Evolutionary conservation across 2,329 filamentous ascomycete genomes (phyloP), one percentile per base, ranked within the genome.

Genomic region (Myriosclerotinia duriaeana): DNA sequence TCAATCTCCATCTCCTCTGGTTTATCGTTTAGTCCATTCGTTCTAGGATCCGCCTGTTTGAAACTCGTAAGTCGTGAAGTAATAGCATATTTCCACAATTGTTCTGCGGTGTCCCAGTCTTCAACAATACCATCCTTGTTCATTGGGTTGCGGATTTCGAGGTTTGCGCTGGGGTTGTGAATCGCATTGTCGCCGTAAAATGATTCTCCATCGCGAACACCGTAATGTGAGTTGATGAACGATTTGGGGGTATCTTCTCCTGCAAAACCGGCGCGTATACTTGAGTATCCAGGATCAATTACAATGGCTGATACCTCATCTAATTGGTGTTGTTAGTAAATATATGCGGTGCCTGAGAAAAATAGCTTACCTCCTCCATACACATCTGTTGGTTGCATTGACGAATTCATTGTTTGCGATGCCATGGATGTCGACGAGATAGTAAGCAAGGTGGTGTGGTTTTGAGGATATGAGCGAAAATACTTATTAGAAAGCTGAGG

Each of bases 291-390:
- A 3, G 95, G 91, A 77, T 99, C 95, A 76, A 99, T 91, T 48
- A 99, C 92, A 73, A 99, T 90, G 63, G 96, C 96, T 46, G 93
- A 96, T 71, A 99, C 93, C 82, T 99, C 95, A 83, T 99, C 95
- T 97, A 74, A 60, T 68, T 53, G 50, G 34, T 61, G 63, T 26
- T 50, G n/a, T 64, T 62, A 67, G 55, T 38, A 61, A 14, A 7
- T 22, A 26, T 53, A 36, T 22, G 26, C 48, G 5, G 55, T 38
- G 61, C 50, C 48, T 65, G 44, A 61, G 63, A 30, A 26, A 30
- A 53, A 67, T 76, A 67, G 76, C 20, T 70, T 76, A 87, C 85
- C 85, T 84, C 85, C 85, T 72, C 85, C 85, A 71, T 88, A 88
- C 68, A 87, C 82, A 75, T 88, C 85, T 66, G 84, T 87, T 69